These are phyloP conservation scores for Phytophthora fragariaefolia DNA, from an alignment of 352 stramenopile species.

Conservation along the genomic window DNA sequence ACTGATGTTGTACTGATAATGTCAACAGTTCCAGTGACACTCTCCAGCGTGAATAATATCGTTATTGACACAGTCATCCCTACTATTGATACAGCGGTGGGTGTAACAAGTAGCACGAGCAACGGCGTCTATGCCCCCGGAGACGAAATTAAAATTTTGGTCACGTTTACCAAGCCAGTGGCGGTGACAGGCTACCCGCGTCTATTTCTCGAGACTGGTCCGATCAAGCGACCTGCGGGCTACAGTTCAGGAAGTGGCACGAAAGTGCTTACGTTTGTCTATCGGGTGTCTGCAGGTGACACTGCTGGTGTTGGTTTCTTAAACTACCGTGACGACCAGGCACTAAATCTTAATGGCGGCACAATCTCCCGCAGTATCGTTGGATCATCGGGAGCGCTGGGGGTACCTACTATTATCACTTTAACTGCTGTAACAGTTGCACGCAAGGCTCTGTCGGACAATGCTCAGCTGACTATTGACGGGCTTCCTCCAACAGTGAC, in stretches of 20 bases:
- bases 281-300: constrained; percentile 73
- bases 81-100: constrained; percentile 57
- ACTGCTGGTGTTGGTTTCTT: constrained; percentile 54
- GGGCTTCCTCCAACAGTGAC: constrained; percentile 53
- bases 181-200: constrained; percentile 66
- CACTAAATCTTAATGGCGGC: constrained; percentile 73
- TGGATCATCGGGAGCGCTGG: constrained; percentile 6
- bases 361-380: constrained; percentile 53
- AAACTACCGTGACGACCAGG: constrained; percentile 69
- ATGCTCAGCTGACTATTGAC: constrained; percentile 62
- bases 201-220: constrained; percentile 75
- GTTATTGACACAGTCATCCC: constrained; percentile 68
- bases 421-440: constrained; percentile 44
- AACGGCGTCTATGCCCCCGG: constrained; percentile 76
- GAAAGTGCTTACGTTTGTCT: constrained; percentile 73
- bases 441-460: constrained; percentile 53
- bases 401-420: constrained; percentile 41
- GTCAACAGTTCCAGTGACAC: constrained; percentile 47
- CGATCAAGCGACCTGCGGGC: constrained; percentile 67
- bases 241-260: constrained; percentile 72
- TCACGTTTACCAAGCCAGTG: constrained; percentile 86
- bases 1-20: constrained; percentile 65
- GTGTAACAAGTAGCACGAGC: constrained; percentile 55
- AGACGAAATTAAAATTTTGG: constrained; percentile 62
- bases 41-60: constrained; percentile 64